Base-by-base conservation (phyloP, 768 basidiomycete species). In the Psilocybe tampanensis region DNA sequence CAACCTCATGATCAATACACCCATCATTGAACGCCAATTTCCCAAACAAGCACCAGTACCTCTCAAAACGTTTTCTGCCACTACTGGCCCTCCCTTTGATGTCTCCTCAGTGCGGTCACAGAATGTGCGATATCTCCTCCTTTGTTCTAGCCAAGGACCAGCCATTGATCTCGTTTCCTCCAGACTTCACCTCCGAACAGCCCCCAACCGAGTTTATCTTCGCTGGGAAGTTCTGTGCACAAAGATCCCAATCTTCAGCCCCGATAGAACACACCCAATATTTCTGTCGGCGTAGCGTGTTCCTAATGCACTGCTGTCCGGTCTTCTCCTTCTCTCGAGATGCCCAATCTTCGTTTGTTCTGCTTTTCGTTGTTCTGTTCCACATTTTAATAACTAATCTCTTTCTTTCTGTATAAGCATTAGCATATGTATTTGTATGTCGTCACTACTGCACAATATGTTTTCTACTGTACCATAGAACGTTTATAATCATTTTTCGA, bases 1-100 rank as follows among this genome's bases (percentile, higher is more conserved):
- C 59, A 70, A 67, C 6, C 58, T 71, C 21, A 67, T 76, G 60
- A 45, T 71, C 23, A 74, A 76, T 48, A 74, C 75, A 15, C 74
- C 75, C 0, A 61, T 77, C 4, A 68, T 71, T 11, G 72, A 74
- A 36, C 61, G 64, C 29, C 64, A 71, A 29, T 9, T 21, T 55
- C 64, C 8, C 44, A 52, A 4, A 61, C 45, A 1, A 23, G 44
- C 6, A 17, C 54, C 55, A 13, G 55, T 75, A 34, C 70, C 69
- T 42, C 48, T 75, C 43, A 63, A 67, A 54, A 62, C 63, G 12
- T 39, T 75, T n/a, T 56, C 61, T 9, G 48, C 48, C 12, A 58
- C 44, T 21, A 55, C 23, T 4, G 55, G 56, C 9, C 45, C 59
- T 29, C 56, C 59, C 7, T 51, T 61, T 32, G 60, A 64, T 41